Evolutionary conservation across 345 rosid genomes (phyloP).

Genomic region (Turnera subulata): DNA sequence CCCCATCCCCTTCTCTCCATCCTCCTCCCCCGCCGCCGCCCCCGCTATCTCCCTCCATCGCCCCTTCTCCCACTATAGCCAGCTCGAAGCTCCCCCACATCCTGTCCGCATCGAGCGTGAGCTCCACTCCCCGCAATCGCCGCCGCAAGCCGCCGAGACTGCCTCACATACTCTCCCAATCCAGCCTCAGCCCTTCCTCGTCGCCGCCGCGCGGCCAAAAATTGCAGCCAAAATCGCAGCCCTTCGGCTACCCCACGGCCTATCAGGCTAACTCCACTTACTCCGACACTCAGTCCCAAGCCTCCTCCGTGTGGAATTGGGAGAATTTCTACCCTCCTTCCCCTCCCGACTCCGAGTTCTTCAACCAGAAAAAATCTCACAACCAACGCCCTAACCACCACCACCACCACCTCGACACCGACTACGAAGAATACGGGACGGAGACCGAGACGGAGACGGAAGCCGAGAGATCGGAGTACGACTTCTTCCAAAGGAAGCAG

Average conservation of each 20-base stretch:
- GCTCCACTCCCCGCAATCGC: constrained; percentile 25
- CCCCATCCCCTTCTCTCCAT: constrained; percentile 42
- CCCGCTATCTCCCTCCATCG: constrained; percentile 26
- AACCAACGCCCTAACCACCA: constrained; percentile 7
- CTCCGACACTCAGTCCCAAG: constrained; percentile 73
- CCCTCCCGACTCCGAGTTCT: constrained; percentile 88
- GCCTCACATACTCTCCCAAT: constrained; percentile 88
- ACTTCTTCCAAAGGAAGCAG: constrained; percentile 38
- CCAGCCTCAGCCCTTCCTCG: constrained; percentile 74
- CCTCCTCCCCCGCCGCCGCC: constrained; percentile 41
- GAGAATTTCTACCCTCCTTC: constrained; percentile 94
- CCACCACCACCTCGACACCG: constrained; percentile 23
- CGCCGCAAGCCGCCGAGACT: constrained; percentile 43
- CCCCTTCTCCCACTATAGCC: constrained; percentile 42
- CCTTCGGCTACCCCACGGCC: constrained; percentile 58
- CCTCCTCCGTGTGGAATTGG: constrained; percentile 98
- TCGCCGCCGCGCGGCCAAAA: constrained; percentile 68
- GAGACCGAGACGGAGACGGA: constrained; percentile 24
- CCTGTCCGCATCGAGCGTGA: constrained; percentile 33
- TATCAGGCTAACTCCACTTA: constrained; percentile 62
- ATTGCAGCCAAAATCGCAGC: constrained; percentile 42
- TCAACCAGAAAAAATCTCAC: constrained; percentile 34
- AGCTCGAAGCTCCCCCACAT: constrained; percentile 55
- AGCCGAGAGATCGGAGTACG: constrained; percentile 69
- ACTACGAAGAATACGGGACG: constrained; percentile 13